Evolutionary conservation across 345 rosid genomes (phyloP), one percentile per base, ranked within the genome.

Genomic region (Gossypium longicalyx): DNA sequence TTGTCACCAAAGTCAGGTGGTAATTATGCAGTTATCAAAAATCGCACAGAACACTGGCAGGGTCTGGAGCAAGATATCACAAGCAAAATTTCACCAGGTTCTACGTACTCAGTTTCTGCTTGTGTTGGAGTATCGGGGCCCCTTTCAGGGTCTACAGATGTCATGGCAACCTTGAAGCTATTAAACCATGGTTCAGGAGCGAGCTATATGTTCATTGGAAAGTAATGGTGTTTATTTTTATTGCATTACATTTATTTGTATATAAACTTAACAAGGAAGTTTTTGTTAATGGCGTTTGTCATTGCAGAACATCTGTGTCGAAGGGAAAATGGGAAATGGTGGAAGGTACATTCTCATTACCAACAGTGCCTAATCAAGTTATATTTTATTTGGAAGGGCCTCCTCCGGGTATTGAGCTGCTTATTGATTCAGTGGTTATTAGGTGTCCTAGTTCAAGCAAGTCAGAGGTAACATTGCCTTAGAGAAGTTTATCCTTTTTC

Each of bases 41-140:
- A 91, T 78, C 86, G 99, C n/a, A 88, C 77, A 11, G 88, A 93
- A 82, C 82, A 90, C 77, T 95, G 99, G 99, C 96, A 95, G 74
- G 98, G 97, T 15, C 83, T 95, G 75, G 99, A 91, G 72, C 98
- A 93, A 83, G 96, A 93, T 83, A 90, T 93, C 77, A 91, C 97
- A 11, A 78, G 78, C 78, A 83, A 82, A 71, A 81, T 93, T 76
- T 83, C 86, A 57, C 82, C 85, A 45, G 91, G 92, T 71, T 77
- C 45, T 59, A 84, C 85, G 68, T 93, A 89, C 78, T 76, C 82
- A 20, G 89, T 93, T 75, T 85, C 91, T 70, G 98, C 97, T 67
- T 17, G 34, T 78, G 92, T 95, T 80, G 93, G 96, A 25, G 89
- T 89, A 16, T 89, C 88, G 0, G 98, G 94, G 52, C 83, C 83